Conservation (phyloP, 257 asterid species). For the Cruciata laevipes region DNA sequence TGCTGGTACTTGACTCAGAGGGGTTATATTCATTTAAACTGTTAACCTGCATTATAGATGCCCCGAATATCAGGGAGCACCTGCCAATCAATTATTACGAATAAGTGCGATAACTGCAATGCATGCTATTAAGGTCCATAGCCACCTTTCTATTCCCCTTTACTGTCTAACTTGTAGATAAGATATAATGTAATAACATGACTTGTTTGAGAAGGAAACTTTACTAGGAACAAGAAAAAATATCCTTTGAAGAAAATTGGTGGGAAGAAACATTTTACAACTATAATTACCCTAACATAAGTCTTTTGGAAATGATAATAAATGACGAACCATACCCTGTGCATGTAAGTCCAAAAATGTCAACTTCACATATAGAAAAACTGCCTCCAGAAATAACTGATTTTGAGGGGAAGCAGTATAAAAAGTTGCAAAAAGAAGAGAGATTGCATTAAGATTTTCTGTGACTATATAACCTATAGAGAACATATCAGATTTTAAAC, state of each 20-base stretch:
- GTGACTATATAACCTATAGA: not conserved
- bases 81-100: constrained; percentile 81
- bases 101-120: constrained; percentile 61
- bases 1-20: constrained; percentile 64
- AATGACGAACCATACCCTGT: not conserved
- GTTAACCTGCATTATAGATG: constrained; percentile 86
- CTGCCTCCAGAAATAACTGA: not conserved
- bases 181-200: not conserved
- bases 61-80: constrained; percentile 88
- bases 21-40: constrained; percentile 75
- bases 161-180: not conserved
- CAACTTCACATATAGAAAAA: constrained; percentile 1
- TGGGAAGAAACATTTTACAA: not conserved
- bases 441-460: not conserved
- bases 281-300: not conserved
- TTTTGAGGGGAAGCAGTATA: not conserved
- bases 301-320: not conserved
- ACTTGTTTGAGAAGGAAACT: not conserved
- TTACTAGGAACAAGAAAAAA: not conserved
- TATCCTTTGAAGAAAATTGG: not conserved
- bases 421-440: not conserved
- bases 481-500: not conserved
- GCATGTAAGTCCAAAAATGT: not conserved
- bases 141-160: not conserved
- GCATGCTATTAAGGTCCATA: constrained; percentile 19